Evolutionary conservation across 2,329 filamentous ascomycete species (phyloP).

Genomic region (Triangularia verruculosa): DNA sequence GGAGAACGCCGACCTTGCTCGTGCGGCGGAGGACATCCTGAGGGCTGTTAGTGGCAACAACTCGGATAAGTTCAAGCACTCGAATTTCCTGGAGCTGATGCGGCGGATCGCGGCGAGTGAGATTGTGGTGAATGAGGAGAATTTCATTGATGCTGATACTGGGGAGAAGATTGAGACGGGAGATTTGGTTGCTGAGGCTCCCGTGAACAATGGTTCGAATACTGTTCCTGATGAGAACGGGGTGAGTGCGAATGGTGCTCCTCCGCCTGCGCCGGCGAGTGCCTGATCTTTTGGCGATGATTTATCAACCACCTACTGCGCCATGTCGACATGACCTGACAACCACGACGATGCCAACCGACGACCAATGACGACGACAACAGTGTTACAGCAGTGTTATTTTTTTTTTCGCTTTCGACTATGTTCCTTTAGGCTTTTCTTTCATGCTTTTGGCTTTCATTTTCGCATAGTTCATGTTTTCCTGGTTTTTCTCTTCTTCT

Average conservation of each 20-base stretch:
- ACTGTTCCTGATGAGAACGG: background rate
- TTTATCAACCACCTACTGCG: background rate
- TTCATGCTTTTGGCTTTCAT: background rate
- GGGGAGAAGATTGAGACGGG: slow-evolving; percentile 23
- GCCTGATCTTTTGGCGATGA: background rate
- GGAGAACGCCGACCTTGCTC: slow-evolving; percentile 66
- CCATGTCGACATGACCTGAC: background rate
- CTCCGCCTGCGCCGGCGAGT: background rate
- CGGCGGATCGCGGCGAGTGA: slow-evolving; percentile 68
- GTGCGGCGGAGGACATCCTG: slow-evolving; percentile 68
- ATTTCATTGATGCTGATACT: slow-evolving; percentile 32
- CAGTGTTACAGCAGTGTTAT: background rate
- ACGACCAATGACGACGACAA: background rate
- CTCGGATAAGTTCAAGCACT: slow-evolving; percentile 73
- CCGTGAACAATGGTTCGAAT: background rate
- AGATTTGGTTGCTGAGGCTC: background rate
- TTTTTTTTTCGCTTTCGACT: background rate
- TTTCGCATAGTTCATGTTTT: background rate
- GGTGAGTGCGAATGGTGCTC: background rate
- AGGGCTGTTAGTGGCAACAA: slow-evolving; percentile 66
- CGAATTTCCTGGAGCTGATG: slow-evolving; percentile 75
- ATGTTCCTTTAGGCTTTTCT: background rate
- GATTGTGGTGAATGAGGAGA: slow-evolving; percentile 64
- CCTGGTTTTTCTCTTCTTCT: background rate
- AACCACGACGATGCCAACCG: background rate